Evolutionary conservation across 257 asterid species (phyloP).

Genomic region (Solanum dulcamara): DNA sequence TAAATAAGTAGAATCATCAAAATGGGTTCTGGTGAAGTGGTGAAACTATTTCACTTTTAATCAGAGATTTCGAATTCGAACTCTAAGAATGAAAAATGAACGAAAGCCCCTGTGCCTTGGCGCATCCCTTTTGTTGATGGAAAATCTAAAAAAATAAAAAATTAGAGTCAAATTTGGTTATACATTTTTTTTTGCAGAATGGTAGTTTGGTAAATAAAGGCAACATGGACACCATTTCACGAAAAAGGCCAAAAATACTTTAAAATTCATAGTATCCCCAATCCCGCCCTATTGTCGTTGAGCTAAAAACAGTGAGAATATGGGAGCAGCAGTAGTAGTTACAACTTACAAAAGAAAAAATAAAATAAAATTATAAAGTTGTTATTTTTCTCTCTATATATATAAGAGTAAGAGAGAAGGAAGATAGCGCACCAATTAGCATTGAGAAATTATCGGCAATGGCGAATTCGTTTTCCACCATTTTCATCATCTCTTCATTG

Average conservation of each 20-base stretch:
- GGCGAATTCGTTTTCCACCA: constrained; percentile 12
- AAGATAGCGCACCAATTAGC: not conserved
- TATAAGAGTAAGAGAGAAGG: not conserved
- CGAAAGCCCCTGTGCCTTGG: too few relatives aligned
- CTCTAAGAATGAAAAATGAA: too few relatives aligned
- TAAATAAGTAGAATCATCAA: too few relatives aligned
- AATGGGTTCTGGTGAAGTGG: too few relatives aligned
- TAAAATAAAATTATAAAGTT: not conserved
- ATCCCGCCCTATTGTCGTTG: not conserved
- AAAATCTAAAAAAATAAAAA: too few relatives aligned
- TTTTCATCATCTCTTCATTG: not conserved
- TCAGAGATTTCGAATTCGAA: too few relatives aligned
- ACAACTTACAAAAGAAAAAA: not conserved
- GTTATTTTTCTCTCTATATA: not conserved
- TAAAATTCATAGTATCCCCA: not conserved
- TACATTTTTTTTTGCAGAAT: not conserved
- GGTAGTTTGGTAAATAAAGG: not conserved
- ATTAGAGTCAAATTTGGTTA: not conserved
- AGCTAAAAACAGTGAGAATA: not conserved
- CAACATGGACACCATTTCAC: not conserved
- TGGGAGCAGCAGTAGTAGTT: not conserved
- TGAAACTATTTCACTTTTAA: too few relatives aligned
- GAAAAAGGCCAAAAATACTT: not conserved
- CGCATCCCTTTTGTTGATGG: too few relatives aligned
- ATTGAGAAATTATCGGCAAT: not conserved